phyloP scores from a whole-genome alignment of 2,329 filamentous ascomycete species.

The Alternaria metachromatica region DNA sequence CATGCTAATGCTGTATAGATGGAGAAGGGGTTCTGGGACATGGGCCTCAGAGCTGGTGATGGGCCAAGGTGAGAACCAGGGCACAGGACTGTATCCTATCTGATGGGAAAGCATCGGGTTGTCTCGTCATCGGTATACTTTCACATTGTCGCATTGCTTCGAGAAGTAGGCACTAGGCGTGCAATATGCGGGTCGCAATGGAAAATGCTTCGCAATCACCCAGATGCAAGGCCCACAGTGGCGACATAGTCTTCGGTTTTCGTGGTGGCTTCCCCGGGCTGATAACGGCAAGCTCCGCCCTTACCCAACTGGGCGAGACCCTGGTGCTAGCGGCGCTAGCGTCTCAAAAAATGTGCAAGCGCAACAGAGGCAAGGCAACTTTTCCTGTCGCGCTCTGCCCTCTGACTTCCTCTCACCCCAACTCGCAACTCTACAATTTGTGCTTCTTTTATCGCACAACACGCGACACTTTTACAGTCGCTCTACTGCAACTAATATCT shows the following conservation, averaged over 20 bases:
- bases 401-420: slow-evolving; percentile 22
- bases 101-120: neutral
- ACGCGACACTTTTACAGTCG: slow-evolving; percentile 35
- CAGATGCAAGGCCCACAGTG: slow-evolving; percentile 1
- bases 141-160: neutral
- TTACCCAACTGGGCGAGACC: slow-evolving; percentile 13
- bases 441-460: slow-evolving; percentile 26
- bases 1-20: slow-evolving; percentile 57
- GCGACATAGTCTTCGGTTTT: slow-evolving; percentile 8
- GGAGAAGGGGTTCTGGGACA: slow-evolving; percentile 78
- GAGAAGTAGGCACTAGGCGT: neutral
- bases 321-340: slow-evolving; percentile 13
- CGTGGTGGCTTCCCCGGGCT: slow-evolving; percentile 9
- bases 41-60: slow-evolving; percentile 56
- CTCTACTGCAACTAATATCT: slow-evolving; percentile 27
- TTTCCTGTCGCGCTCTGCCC: slow-evolving; percentile 28
- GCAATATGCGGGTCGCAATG: neutral
- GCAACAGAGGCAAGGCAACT: slow-evolving; percentile 33
- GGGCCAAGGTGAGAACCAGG: neutral
- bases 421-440: slow-evolving; percentile 23
- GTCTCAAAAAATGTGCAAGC: slow-evolving; percentile 28
- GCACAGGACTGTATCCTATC: neutral
- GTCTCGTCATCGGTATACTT: neutral
- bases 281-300: slow-evolving; percentile 10
- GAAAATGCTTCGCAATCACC: neutral